These are phyloP conservation scores for Trypethelium eluteriae DNA, from an alignment of 495 filamentous ascomycete species.

Conservation along the genomic window DNA sequence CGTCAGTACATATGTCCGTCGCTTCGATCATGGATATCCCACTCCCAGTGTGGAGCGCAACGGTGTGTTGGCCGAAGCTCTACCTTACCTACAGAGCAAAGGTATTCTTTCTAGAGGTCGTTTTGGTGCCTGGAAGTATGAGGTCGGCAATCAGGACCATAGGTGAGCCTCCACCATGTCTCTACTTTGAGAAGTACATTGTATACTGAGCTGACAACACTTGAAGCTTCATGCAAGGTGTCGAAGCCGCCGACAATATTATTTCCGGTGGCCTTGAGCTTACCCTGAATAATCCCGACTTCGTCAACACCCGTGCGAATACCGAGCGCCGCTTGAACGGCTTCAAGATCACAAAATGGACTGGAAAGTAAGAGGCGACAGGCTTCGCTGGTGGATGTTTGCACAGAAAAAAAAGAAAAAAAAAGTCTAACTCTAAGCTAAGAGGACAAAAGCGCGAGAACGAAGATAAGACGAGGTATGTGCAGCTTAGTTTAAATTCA, in stretches of 20 bases:
- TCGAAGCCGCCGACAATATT: conserved; percentile 93
- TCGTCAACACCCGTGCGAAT: conserved; percentile 88
- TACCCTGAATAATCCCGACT: conserved; percentile 97
- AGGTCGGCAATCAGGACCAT: conserved; percentile 93
- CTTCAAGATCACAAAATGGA: background rate
- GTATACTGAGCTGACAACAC: background rate
- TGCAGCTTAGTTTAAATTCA: too few species aligned
- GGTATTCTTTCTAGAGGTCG: conserved; percentile 93
- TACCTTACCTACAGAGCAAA: conserved; percentile 81
- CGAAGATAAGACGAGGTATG: too few species aligned
- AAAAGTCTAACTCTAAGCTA: too few species aligned
- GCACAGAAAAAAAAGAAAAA: background rate
- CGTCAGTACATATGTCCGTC: conserved; percentile 94
- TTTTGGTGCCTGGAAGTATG: conserved; percentile 97
- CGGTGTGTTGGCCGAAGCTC: conserved; percentile 81
- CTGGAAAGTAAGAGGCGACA: background rate
- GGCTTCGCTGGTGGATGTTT: background rate
- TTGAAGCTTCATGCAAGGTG: conserved; percentile 82
- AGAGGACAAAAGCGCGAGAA: too few species aligned
- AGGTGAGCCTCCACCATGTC: conserved; percentile 41
- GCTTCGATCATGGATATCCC: conserved; percentile 98
- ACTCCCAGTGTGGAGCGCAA: conserved; percentile 92
- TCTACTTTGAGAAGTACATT: background rate
- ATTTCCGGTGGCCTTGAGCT: conserved; percentile 89
- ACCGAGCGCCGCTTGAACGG: conserved; percentile 74